Conservation (phyloP, 1,284 basidiomycete genomes). For the Xerocomus minutiporus region DNA sequence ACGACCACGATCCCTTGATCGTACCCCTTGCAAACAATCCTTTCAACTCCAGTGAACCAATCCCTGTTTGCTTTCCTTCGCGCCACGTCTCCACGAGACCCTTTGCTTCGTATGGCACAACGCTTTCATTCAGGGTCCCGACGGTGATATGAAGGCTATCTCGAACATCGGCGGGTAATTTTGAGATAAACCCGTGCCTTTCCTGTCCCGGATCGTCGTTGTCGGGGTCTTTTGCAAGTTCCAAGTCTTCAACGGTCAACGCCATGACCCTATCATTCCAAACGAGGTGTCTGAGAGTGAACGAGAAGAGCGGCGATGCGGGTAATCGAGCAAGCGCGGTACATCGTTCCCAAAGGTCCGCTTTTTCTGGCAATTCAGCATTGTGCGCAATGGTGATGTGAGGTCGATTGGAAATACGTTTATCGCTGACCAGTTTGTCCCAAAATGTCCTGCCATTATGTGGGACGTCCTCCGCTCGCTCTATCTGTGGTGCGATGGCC, state of each 20-base stretch:
- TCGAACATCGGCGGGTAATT: constrained; percentile 47
- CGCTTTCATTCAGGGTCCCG: constrained; percentile 42
- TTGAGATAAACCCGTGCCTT: constrained; percentile 45
- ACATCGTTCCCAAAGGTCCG: constrained; percentile 67
- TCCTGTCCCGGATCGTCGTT: constrained; percentile 31
- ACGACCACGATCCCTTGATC: no score
- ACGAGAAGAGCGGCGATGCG: constrained; percentile 53
- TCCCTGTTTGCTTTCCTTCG: constrained; percentile 30
- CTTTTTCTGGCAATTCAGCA: constrained; percentile 48
- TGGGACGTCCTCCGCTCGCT: constrained; percentile 26
- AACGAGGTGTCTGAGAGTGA: constrained; percentile 60
- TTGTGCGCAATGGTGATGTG: constrained; percentile 87
- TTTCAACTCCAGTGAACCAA: constrained; percentile 35
- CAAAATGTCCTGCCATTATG: constrained; percentile 44
- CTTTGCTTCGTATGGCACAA: constrained; percentile 72
- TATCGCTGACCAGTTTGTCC: constrained; percentile 40
- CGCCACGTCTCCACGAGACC: background rate
- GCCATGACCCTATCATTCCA: constrained; percentile 85
- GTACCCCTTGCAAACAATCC: constrained; percentile 30
- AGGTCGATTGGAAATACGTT: constrained; percentile 59
- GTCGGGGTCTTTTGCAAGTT: constrained; percentile 25
- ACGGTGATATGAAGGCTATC: constrained; percentile 81
- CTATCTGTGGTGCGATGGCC: constrained; percentile 41
- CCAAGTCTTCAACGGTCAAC: constrained; percentile 57
- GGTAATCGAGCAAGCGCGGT: constrained; percentile 40